Percentiles rank a stretch among this genome's conserved stretches.
Conservation (phyloP, 768 basidiomycete genomes). For the Gautieria morchelliformis region DNA sequence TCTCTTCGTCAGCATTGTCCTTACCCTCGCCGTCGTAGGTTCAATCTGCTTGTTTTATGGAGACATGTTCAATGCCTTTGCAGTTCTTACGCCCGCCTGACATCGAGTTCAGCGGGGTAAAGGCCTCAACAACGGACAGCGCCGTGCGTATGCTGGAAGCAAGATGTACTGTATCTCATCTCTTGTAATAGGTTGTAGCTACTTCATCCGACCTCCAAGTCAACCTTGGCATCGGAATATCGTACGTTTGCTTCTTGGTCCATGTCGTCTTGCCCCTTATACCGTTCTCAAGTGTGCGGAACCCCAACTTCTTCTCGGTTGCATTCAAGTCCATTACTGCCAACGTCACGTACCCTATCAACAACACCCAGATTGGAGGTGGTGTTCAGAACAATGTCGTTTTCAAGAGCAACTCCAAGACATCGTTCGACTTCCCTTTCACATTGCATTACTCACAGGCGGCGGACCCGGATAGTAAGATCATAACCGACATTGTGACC, state of each 20-base stretch:
- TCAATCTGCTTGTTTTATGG: neutral
- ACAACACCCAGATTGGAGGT: slow-evolving; percentile 56
- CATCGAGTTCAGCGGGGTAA: slow-evolving; percentile 44
- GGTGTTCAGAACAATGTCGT: slow-evolving; percentile 39
- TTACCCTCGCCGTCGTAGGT: slow-evolving; percentile 60
- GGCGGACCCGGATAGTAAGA: slow-evolving; percentile 38
- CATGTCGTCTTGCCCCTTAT: slow-evolving; percentile 10
- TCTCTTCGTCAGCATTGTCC: slow-evolving; percentile 52
- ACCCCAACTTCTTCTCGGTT: slow-evolving; percentile 75
- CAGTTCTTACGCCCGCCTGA: slow-evolving; percentile 71
- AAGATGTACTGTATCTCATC: neutral
- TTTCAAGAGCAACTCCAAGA: slow-evolving; percentile 40
- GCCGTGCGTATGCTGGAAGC: slow-evolving; percentile 27
- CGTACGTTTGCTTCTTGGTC: slow-evolving; percentile 31
- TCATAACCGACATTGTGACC: slow-evolving; percentile 50
- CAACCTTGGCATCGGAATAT: slow-evolving; percentile 56
- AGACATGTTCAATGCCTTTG: too few species aligned
- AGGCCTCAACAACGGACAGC: slow-evolving; percentile 30
- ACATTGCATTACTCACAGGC: slow-evolving; percentile 48
- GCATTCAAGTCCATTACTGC: slow-evolving; percentile 56
- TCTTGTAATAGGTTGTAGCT: slow-evolving; percentile 26
- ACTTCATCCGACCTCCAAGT: slow-evolving; percentile 36
- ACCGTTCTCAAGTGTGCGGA: slow-evolving; percentile 46
- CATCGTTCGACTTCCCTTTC: slow-evolving; percentile 72
- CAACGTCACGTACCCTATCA: slow-evolving; percentile 65